Base-by-base conservation (phyloP, 1,139 yeast species). In the Kodamaea arcana region DNA sequence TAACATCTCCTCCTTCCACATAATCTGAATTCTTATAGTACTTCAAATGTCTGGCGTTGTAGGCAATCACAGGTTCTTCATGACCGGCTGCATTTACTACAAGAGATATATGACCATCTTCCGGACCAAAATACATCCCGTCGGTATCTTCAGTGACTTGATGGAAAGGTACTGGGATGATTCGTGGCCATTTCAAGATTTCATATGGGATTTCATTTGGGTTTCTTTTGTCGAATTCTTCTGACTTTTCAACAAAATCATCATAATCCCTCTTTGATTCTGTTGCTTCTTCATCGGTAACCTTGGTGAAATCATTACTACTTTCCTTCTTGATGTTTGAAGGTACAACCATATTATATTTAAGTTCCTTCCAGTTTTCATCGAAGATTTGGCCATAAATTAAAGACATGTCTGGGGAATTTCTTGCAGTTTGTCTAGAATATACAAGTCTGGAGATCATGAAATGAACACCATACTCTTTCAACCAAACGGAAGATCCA, bases 301-400 rank as follows among this genome's bases (percentile, higher is more conserved):
- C 22, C 22, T 18, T 18, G 6, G 22, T 18, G 22, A 18, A 18
- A 18, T 18, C 22, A 18, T 18, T 18, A 9, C 22, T 18, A 18
- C 22, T 18, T 9, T 18, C 22, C 9, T 18, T 18, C 22, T 24
- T 24, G 10, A 33, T 34, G 27, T 40, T 44, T 13, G 42, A 40
- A 25, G 73, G 74, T 0, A 66, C 59, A 11, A 62, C 51, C 31
- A 66, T 43, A 24, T 58, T 51, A 9, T 61, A 52, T 18, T 46
- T 47, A 20, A 72, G 45, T 49, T 73, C 78, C 18, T 63, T 54
- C 79, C 80, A 75, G 33, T 69, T 45, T 20, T 54, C 45, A 44
- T 73, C 73, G 50, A 52, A 75, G 6, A 71, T 39, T 47, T 75
- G 79, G 4, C 69, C 62, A 43, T 72, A 70, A 14, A 69, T 51